Evolutionary conservation across 176 grass and related monocot species (phyloP).

Genomic region (Alopecurus myosuroides): DNA sequence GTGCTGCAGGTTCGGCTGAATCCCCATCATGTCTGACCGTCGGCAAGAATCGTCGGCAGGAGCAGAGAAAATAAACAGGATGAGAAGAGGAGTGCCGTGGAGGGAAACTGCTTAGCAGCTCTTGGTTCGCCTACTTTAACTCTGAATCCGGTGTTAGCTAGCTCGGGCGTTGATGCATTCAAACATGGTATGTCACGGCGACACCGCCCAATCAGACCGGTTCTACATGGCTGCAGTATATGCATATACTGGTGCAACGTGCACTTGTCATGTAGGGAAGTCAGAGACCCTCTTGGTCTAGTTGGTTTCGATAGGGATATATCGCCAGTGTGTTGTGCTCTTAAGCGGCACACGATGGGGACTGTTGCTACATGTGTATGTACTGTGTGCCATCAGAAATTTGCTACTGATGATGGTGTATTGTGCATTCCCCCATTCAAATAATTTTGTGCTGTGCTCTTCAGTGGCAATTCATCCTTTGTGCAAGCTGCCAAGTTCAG

Average conservation of each 20-base stretch:
- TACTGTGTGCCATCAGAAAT: conserved; percentile 1
- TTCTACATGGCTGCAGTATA: background rate
- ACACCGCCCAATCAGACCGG: conserved; percentile 12
- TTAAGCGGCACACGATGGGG: background rate
- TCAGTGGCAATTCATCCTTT: background rate
- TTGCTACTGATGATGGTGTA: background rate
- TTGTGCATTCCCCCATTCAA: background rate
- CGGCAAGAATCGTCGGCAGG: background rate
- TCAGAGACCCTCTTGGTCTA: conserved; percentile 1
- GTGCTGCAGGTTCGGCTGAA: conserved; percentile 35
- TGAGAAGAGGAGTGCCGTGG: conserved; percentile 2
- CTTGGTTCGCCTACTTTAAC: background rate
- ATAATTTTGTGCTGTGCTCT: too few relatives aligned
- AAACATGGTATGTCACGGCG: background rate
- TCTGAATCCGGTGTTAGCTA: background rate
- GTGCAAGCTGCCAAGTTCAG: too few relatives aligned
- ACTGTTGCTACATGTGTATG: conserved; percentile 3
- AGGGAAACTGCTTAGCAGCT: conserved; percentile 16
- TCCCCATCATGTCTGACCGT: conserved; percentile 24
- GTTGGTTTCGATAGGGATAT: background rate
- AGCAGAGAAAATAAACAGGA: background rate
- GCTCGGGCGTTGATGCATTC: conserved; percentile 20
- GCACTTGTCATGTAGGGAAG: conserved; percentile 4
- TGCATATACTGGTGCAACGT: conserved; percentile 7
- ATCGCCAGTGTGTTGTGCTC: background rate